Conservation (phyloP, 306 rosid species). For the Mimosa bimucronata region DNA sequence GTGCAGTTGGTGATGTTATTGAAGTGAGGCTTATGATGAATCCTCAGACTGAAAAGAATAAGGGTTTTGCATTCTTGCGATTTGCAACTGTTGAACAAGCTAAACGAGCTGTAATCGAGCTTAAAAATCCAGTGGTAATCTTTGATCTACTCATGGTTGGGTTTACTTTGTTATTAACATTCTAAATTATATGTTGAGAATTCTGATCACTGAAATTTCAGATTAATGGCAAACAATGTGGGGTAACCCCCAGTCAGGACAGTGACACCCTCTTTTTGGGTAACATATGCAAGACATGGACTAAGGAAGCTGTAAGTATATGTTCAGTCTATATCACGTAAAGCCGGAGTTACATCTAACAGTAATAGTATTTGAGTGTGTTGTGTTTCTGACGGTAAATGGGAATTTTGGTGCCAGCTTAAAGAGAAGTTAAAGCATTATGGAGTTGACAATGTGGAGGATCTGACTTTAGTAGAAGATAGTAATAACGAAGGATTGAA, state of each 20-base stretch:
- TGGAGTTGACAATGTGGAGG: conserved; percentile 94
- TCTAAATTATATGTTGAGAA: conserved; percentile 28
- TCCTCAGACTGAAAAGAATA: conserved; percentile 89
- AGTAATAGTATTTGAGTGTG: conserved; percentile 36
- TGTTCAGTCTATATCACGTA: conserved; percentile 34
- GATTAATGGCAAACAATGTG: conserved; percentile 97
- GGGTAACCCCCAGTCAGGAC: conserved; percentile 97
- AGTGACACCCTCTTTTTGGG: conserved; percentile 96
- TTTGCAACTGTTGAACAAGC: conserved; percentile 92
- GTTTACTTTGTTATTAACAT: conserved; percentile 34
- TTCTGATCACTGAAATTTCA: conserved; percentile 63
- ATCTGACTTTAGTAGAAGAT: conserved; percentile 88
- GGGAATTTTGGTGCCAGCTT: conserved; percentile 65
- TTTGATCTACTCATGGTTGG: conserved; percentile 41
- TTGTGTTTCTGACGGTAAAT: conserved; percentile 43
- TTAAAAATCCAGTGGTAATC: conserved; percentile 84
- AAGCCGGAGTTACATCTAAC: conserved; percentile 24
- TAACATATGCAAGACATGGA: conserved; percentile 97
- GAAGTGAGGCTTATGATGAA: conserved; percentile 98
- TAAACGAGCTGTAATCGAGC: conserved; percentile 81
- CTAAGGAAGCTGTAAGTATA: conserved; percentile 90
- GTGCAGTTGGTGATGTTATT: conserved; percentile 78
- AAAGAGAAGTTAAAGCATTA: conserved; percentile 92
- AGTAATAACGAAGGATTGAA: conserved; percentile 86
- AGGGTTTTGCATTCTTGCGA: conserved; percentile 98